Evolutionary conservation across 805 yeast species (phyloP).

Genomic region (Wickerhamomyces sydowiorum): DNA sequence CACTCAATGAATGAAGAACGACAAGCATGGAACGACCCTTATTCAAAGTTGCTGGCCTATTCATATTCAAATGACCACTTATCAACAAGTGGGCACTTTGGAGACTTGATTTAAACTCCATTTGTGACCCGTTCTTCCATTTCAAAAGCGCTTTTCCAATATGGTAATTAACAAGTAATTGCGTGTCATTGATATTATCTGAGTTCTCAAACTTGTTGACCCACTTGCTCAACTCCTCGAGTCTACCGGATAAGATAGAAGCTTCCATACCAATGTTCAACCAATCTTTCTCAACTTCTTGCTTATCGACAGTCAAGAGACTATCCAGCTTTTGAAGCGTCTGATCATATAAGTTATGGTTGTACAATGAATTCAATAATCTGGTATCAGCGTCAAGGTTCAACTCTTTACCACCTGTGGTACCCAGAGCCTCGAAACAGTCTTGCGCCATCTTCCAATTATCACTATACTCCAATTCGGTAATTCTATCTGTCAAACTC

Average conservation of each 20-base stretch:
- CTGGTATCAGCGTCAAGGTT: conserved; percentile 36
- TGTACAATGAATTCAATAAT: conserved; percentile 62
- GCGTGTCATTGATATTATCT: conserved; percentile 40
- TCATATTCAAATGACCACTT: conserved; percentile 51
- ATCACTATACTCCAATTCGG: conserved; percentile 77
- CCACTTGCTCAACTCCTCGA: conserved; percentile 53
- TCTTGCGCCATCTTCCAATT: conserved; percentile 86
- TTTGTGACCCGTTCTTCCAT: conserved; percentile 29
- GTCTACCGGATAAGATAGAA: conserved; percentile 59
- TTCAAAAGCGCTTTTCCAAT: conserved; percentile 58
- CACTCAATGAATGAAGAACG: conserved; percentile 56
- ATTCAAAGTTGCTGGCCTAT: conserved; percentile 44
- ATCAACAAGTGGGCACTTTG: conserved; percentile 48
- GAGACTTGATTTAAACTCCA: conserved; percentile 33
- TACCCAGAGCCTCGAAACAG: conserved; percentile 66
- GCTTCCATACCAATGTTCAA: conserved; percentile 68
- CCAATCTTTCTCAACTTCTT: conserved; percentile 37
- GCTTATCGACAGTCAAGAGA: conserved; percentile 2
- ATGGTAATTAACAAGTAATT: conserved; percentile 51
- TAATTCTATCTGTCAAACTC: conserved; percentile 66
- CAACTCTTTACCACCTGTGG: conserved; percentile 25
- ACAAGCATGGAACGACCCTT: conserved; percentile 43
- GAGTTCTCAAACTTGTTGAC: conserved; percentile 41
- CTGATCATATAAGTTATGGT: conserved; percentile 71
- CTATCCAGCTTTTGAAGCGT: conserved; percentile 16